Evolutionary conservation across 2,329 filamentous ascomycete species (phyloP), one percentile per base, ranked within the genome.

Genomic region (Paecilomyces sp.): DNA sequence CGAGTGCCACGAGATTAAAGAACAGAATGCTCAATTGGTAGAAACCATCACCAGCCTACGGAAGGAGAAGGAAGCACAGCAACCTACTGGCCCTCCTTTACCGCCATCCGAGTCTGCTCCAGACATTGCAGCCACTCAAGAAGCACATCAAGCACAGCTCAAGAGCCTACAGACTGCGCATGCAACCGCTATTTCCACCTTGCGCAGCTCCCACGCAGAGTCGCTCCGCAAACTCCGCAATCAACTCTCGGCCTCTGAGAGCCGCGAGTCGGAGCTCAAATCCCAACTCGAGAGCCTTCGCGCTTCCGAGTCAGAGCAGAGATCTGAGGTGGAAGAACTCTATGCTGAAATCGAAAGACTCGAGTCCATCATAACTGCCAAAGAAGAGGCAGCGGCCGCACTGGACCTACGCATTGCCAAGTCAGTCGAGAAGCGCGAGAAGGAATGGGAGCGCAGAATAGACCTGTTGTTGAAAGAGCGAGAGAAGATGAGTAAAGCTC

Each of bases 341-440:
- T 70, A 65, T 36, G 54, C 68, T 4, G 74, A 77, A 54, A 68
- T 74, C 55, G 65, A 71, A 30, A 63, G 69, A 7, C 66, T 76
- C 1, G 66, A 75, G 53, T 65, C 71, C 13, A 57, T 74, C 22
- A 71, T 77, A 25, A 69, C 72, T 12, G 68, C 69, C 1, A 78
- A 77, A 58, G 74, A 77, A n/a, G 74, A 76, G 53, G 69, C 75
- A 1, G 68, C 75, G 15, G 68, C 67, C 0, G 74, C 72, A 3
- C 57, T 79, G 18, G 76, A 79, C 61, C 64, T 70, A 58, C 71
- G 73, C 41, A 75, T 79, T 57, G 71, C 74, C 9, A 66, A 69
- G 54, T 74, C 75, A 0, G 69, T 77, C 13, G 74, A 77, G 55
- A 76, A 74, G 62, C 70, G 76, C 34, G 77, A 79, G 64, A 71